Conservation (phyloP, 805 yeast species). For the Lipomyces chichibuensis region DNA sequence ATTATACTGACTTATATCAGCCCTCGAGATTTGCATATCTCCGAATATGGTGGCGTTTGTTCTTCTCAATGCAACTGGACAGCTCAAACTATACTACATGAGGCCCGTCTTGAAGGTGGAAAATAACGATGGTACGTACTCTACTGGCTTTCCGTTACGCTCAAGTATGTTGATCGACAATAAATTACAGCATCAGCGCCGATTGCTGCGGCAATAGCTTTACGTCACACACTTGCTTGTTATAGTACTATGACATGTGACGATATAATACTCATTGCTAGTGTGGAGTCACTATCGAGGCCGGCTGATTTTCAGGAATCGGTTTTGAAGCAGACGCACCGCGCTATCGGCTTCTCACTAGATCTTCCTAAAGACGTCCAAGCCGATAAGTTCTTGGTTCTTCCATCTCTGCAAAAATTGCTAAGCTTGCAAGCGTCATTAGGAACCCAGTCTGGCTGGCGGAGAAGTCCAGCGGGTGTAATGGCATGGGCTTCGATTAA, state of each 20-base stretch:
- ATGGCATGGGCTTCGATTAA: conserved; percentile 69
- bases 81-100: conserved; percentile 34
- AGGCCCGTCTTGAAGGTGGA: conserved; percentile 11
- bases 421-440: conserved; percentile 68
- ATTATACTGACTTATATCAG: not conserved
- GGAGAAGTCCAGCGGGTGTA: conserved; percentile 49
- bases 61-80: conserved; percentile 28
- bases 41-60: conserved; percentile 43
- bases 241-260: conserved; percentile 68
- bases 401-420: conserved; percentile 76
- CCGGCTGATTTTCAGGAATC: conserved; percentile 46
- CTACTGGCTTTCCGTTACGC: not conserved
- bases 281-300: conserved; percentile 49
- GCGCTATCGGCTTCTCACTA: conserved; percentile 72
- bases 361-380: conserved; percentile 68
- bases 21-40: conserved; percentile 41
- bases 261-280: conserved; percentile 64
- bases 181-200: conserved; percentile 33
- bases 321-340: conserved; percentile 66
- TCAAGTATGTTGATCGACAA: conserved; percentile 9
- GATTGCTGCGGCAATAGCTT: conserved; percentile 63
- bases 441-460: conserved; percentile 56
- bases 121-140: conserved; percentile 15
- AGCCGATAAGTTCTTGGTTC: conserved; percentile 71
- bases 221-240: conserved; percentile 69